Percentiles rank a stretch among this genome's conserved stretches.
Evolutionary conservation across 2,329 filamentous ascomycete genomes (phyloP).

Genomic region (Penicillium glabrum): DNA sequence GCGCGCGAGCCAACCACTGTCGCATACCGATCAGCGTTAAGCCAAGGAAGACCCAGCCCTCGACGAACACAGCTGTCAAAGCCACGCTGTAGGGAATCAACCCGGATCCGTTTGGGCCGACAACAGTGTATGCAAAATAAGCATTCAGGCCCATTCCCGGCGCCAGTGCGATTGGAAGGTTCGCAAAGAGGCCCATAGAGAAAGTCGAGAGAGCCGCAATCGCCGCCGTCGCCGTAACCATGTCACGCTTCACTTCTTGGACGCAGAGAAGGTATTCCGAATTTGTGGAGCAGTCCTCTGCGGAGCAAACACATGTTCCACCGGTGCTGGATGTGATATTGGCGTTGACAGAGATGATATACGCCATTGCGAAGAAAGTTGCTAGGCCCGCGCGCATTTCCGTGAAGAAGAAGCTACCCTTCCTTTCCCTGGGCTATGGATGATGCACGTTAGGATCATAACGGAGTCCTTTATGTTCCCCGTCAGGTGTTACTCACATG

Average conservation of each 20-base stretch:
- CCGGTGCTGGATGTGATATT: conserved; percentile 70
- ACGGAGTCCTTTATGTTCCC: not conserved
- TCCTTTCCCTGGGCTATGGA: conserved; percentile 65
- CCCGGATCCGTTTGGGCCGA: conserved; percentile 73
- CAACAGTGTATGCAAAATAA: conserved; percentile 80
- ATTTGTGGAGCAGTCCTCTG: conserved; percentile 51
- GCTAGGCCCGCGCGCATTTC: conserved; percentile 81
- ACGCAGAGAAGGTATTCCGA: conserved; percentile 46
- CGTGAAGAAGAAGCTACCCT: conserved; percentile 76
- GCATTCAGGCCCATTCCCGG: conserved; percentile 83
- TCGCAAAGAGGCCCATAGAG: conserved; percentile 79
- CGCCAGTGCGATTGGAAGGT: conserved; percentile 72
- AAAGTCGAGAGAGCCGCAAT: conserved; percentile 79
- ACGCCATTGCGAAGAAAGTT: conserved; percentile 79
- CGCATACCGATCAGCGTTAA: conserved; percentile 70
- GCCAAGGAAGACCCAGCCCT: conserved; percentile 80
- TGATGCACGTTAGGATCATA: not conserved
- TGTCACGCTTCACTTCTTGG: conserved; percentile 67
- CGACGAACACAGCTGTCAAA: conserved; percentile 82
- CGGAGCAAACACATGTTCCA: conserved; percentile 73
- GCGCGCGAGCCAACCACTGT: conserved; percentile 82
- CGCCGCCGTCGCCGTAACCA: conserved; percentile 82
- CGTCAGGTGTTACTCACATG: conserved; percentile 61
- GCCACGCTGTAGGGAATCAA: conserved; percentile 73
- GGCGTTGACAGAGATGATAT: conserved; percentile 69